These are phyloP conservation scores for Ophiocordyceps camponoti-saundersi DNA, from an alignment of 2,329 filamentous ascomycete genomes.

Conservation along the genomic window DNA sequence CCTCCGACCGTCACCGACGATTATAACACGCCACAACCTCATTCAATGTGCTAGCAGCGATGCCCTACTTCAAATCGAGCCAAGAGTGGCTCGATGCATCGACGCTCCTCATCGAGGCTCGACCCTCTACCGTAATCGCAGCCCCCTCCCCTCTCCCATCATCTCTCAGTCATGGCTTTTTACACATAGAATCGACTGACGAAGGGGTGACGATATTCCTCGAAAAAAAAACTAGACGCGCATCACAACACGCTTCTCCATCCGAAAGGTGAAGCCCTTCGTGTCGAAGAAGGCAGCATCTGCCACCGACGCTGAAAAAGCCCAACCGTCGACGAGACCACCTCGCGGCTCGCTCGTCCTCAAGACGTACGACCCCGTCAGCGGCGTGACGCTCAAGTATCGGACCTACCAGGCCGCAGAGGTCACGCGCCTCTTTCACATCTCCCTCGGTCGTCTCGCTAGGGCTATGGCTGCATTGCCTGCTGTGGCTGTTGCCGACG, in stretches of 20 bases:
- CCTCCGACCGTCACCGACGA: neutral
- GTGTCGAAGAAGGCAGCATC: constrained; percentile 8
- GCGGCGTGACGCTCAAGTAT: constrained; percentile 78
- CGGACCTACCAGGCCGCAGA: constrained; percentile 80
- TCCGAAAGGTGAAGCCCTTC: constrained; percentile 27
- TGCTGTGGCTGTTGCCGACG: constrained; percentile 9
- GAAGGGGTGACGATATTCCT: neutral
- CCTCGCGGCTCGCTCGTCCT: constrained; percentile 58
- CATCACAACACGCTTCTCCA: constrained; percentile 85
- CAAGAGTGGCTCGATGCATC: constrained; percentile 90
- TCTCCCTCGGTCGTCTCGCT: constrained; percentile 60
- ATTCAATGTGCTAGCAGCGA: constrained; percentile 17
- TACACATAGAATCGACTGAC: neutral
- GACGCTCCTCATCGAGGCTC: constrained; percentile 66
- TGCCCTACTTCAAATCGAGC: constrained; percentile 71
- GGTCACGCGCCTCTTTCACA: constrained; percentile 60
- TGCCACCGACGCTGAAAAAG: constrained; percentile 8
- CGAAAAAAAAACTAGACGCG: constrained; percentile 42
- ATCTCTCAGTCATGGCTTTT: neutral
- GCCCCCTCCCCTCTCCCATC: neutral
- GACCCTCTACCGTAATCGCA: constrained; percentile 57
- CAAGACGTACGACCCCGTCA: constrained; percentile 76
- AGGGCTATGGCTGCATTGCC: constrained; percentile 44
- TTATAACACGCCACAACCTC: neutral
- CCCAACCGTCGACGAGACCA: constrained; percentile 20